Percentiles rank a stretch among this genome's conserved stretches.
phyloP scores from a whole-genome alignment of 139 green algal genomes.

The Desmodesmus armatus region DNA sequence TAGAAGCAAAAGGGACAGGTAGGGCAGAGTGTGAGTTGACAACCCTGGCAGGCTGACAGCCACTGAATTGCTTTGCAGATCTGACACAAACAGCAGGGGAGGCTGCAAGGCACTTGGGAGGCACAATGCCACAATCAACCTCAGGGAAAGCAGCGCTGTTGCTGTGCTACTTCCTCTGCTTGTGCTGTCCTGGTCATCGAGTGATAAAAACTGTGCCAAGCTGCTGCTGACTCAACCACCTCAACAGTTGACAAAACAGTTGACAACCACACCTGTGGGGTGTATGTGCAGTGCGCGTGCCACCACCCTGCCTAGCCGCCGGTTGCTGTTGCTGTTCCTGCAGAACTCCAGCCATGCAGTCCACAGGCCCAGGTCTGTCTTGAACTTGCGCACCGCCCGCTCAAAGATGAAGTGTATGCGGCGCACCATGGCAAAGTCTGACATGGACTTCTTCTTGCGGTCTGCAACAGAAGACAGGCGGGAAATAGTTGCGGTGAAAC shows the following conservation, averaged over 20 bases:
- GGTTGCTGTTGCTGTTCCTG: constrained; percentile 63
- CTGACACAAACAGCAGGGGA: too few relatives aligned
- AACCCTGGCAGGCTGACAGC: too few relatives aligned
- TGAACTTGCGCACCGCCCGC: constrained; percentile 89
- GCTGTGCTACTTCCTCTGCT: too few relatives aligned
- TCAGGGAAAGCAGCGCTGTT: too few relatives aligned
- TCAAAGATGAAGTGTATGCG: constrained; percentile 94
- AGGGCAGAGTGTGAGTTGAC: too few relatives aligned
- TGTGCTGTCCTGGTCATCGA: too few relatives aligned
- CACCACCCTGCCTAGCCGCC: constrained; percentile 72
- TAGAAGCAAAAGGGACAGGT: too few relatives aligned
- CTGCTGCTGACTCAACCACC: not conserved
- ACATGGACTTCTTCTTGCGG: constrained; percentile 66
- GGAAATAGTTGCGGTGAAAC: not conserved
- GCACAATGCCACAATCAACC: too few relatives aligned
- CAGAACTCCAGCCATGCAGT: constrained; percentile 87
- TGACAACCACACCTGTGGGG: constrained; percentile 59
- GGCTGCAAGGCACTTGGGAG: too few relatives aligned
- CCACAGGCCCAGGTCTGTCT: constrained; percentile 90
- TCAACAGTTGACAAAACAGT: not conserved
- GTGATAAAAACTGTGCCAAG: constrained; percentile 65
- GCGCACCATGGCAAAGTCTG: constrained; percentile 76
- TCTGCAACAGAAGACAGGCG: not conserved
- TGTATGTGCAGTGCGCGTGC: constrained; percentile 72
- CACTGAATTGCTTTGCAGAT: too few relatives aligned